These are phyloP conservation scores for Creolimax fragrantissima DNA, from an alignment of 78 protist genomes.

Conservation along the genomic window DNA sequence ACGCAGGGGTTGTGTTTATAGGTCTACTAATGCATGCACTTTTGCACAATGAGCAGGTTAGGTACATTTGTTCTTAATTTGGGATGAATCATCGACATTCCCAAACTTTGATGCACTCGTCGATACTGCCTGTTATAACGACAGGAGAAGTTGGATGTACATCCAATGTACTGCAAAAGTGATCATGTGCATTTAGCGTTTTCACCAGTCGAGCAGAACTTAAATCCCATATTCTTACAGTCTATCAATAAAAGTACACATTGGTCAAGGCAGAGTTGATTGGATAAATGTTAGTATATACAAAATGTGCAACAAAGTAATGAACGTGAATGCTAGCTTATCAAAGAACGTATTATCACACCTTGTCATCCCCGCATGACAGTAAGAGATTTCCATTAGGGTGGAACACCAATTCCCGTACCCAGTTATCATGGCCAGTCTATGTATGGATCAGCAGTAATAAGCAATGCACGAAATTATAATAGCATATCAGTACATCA, in stretches of 20 bases:
- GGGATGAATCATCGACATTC: conserved; percentile 33
- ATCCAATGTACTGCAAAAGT: conserved; percentile 13
- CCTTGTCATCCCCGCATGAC: conserved; percentile 40
- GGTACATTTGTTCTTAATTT: no score
- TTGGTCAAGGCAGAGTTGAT: neutral
- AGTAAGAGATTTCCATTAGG: conserved; percentile 41
- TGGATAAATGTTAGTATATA: neutral
- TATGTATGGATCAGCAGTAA: neutral
- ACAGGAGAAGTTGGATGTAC: neutral
- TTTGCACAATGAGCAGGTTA: no score
- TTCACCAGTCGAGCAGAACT: neutral
- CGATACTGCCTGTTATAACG: conserved; percentile 27
- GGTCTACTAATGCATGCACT: no score
- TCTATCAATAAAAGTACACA: neutral
- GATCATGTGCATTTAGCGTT: conserved; percentile 22
- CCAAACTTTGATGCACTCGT: conserved; percentile 28
- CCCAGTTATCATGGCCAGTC: conserved; percentile 61
- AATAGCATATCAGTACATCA: neutral
- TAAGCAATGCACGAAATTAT: neutral
- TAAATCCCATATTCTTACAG: conserved; percentile 26
- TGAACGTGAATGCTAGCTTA: neutral
- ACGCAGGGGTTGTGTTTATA: no score
- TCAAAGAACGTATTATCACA: neutral
- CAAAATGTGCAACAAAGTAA: neutral
- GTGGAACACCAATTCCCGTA: conserved; percentile 43